These are phyloP conservation scores for Amanita muscaria DNA, from an alignment of 768 basidiomycete species.

Conservation along the genomic window DNA sequence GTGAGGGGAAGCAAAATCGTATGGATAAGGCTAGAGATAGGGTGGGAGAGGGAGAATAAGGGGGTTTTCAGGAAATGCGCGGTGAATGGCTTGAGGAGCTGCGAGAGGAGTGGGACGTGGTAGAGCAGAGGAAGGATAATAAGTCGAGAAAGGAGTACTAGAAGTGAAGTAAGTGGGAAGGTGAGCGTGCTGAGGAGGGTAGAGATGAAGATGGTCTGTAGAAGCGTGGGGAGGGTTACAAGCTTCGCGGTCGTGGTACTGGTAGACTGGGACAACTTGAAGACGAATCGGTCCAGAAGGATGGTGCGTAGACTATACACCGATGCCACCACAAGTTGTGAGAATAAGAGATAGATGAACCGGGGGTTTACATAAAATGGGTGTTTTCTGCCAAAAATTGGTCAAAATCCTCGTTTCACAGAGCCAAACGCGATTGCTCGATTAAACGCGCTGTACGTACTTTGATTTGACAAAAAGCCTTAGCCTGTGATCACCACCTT, in stretches of 20 bases:
- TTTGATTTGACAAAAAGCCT: constrained; percentile 58
- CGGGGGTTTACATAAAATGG: constrained; percentile 67
- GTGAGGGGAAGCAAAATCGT: constrained; percentile 40
- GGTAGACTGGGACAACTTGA: constrained; percentile 20
- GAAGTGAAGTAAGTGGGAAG: constrained; percentile 27
- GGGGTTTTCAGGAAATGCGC: constrained; percentile 53
- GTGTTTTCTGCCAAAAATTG: constrained; percentile 44
- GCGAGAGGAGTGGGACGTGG: constrained; percentile 42
- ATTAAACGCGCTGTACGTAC: no score
- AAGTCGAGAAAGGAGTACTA: constrained; percentile 43
- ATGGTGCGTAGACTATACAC: constrained; percentile 47
- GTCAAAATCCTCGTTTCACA: no score
- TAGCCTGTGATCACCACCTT: constrained; percentile 35
- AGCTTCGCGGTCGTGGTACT: no score
- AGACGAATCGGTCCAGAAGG: constrained; percentile 54
- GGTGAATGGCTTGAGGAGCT: constrained; percentile 48
- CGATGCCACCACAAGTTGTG: constrained; percentile 40
- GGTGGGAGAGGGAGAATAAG: constrained; percentile 20
- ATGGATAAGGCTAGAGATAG: no score
- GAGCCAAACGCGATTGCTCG: no score
- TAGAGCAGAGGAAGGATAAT: constrained; percentile 40
- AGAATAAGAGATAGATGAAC: constrained; percentile 47
- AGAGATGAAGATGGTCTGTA: constrained; percentile 28
- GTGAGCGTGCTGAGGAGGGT: constrained; percentile 32
- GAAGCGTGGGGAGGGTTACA: constrained; percentile 14